phyloP scores from a whole-genome alignment of 768 basidiomycete genomes.

The Lactarius akahatsu region DNA sequence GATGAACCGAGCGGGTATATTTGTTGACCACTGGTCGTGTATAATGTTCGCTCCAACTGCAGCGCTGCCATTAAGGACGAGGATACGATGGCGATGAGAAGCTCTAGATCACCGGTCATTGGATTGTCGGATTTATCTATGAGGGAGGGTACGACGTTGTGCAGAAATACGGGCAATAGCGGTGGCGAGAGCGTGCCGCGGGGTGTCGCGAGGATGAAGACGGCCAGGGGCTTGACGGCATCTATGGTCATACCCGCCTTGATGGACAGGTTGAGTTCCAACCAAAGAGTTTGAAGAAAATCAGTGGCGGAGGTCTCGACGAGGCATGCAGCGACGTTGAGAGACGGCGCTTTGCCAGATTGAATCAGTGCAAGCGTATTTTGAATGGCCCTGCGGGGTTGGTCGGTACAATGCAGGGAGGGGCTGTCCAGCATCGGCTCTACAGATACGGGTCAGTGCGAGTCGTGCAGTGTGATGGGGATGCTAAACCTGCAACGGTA shows the following conservation, averaged over 20 bases:
- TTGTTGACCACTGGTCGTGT: constrained; percentile 51
- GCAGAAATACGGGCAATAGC: constrained; percentile 71
- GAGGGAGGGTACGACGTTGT: constrained; percentile 62
- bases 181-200: constrained; percentile 54
- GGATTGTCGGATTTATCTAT: constrained; percentile 53
- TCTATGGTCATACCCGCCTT: constrained; percentile 57
- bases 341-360: constrained; percentile 57
- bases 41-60: constrained; percentile 69
- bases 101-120: constrained; percentile 56
- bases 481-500: constrained; percentile 40
- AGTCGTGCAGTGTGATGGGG: not conserved
- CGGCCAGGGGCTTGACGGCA: constrained; percentile 60
- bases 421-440: constrained; percentile 3
- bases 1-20: constrained; percentile 57
- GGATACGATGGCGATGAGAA: constrained; percentile 62
- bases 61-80: constrained; percentile 65
- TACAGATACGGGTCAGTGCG: constrained; percentile 6
- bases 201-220: constrained; percentile 66
- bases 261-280: constrained; percentile 54
- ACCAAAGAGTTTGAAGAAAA: constrained; percentile 70
- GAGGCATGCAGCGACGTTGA: constrained; percentile 70
- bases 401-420: constrained; percentile 45
- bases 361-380: constrained; percentile 56
- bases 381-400: constrained; percentile 57
- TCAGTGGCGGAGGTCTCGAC: constrained; percentile 53